Evolutionary conservation across 2,329 filamentous ascomycete species (phyloP).

Genomic region (Drechslera avenae): DNA sequence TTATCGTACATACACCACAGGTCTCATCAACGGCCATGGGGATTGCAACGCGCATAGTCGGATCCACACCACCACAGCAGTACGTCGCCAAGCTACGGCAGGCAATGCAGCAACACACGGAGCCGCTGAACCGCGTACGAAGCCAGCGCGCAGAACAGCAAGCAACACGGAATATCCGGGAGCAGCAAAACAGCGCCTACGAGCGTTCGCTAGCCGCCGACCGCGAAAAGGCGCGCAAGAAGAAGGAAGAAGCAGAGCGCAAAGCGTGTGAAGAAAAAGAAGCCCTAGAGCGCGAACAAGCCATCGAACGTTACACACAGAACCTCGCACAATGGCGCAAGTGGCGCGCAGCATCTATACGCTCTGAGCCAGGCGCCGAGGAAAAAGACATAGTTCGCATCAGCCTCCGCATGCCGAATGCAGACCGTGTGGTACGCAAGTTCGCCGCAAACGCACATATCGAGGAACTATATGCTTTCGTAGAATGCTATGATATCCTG

Average conservation of each 20-base stretch:
- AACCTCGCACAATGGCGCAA: conserved; percentile 73
- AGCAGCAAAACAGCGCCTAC: conserved; percentile 91
- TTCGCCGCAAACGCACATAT: conserved; percentile 73
- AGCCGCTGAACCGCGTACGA: conserved; percentile 75
- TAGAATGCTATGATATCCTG: conserved; percentile 82
- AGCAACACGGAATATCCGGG: conserved; percentile 77
- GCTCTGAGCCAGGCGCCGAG: conserved; percentile 68
- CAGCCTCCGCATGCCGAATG: conserved; percentile 65
- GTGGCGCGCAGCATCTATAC: conserved; percentile 75
- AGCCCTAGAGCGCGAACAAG: conserved; percentile 67
- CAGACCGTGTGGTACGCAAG: conserved; percentile 75
- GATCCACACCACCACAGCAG: conserved; percentile 70
- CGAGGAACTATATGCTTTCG: conserved; percentile 93
- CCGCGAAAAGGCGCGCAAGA: conserved; percentile 78
- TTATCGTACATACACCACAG: conserved; percentile 86
- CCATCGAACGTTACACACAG: conserved; percentile 60
- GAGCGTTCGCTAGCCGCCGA: conserved; percentile 89
- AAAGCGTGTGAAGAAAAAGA: conserved; percentile 67
- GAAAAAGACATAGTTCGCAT: conserved; percentile 75
- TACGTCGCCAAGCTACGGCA: conserved; percentile 76
- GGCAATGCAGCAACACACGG: conserved; percentile 75
- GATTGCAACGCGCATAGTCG: conserved; percentile 77
- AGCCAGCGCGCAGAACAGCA: conserved; percentile 79
- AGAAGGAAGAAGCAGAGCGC: conserved; percentile 74
- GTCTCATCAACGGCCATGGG: conserved; percentile 88